Conservation (phyloP, 129 eudicot genomes). For the Gnaphalium uliginosum region DNA sequence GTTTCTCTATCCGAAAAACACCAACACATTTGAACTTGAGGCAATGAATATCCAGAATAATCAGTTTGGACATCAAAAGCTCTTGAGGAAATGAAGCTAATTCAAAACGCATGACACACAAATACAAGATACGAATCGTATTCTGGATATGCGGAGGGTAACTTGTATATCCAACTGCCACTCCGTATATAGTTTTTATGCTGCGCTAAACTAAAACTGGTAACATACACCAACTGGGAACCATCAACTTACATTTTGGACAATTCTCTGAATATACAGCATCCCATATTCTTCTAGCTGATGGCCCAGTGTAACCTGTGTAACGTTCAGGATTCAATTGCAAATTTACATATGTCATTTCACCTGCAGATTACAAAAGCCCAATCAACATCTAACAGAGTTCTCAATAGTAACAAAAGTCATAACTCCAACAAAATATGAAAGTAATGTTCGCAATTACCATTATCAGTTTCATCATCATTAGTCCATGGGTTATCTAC, state of each 20-base stretch:
- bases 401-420: conserved; percentile 21
- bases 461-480: conserved; percentile 94
- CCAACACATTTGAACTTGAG: conserved; percentile 4
- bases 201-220: not conserved
- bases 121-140: not conserved
- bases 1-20: not conserved
- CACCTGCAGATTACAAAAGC: conserved; percentile 53
- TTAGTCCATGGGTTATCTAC: conserved; percentile 97
- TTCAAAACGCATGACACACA: not conserved
- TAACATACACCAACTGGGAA: conserved; percentile 11
- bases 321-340: conserved; percentile 90
- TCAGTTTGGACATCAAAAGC: conserved; percentile 1
- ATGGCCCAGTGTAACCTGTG: conserved; percentile 93
- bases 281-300: conserved; percentile 99
- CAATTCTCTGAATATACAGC: conserved; percentile 96
- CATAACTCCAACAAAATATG: conserved; percentile 9
- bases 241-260: conserved; percentile 71
- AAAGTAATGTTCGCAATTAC: conserved; percentile 35
- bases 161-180: not conserved
- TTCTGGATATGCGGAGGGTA: not conserved
- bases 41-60: conserved; percentile 1
- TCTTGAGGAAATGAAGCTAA: conserved; percentile 4
- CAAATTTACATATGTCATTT: conserved; percentile 93
- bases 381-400: conserved; percentile 5
- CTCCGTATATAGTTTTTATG: conserved; percentile 1